phyloP scores from a whole-genome alignment of 148 eudicot species.

The Rhododendron ferrugineum region DNA sequence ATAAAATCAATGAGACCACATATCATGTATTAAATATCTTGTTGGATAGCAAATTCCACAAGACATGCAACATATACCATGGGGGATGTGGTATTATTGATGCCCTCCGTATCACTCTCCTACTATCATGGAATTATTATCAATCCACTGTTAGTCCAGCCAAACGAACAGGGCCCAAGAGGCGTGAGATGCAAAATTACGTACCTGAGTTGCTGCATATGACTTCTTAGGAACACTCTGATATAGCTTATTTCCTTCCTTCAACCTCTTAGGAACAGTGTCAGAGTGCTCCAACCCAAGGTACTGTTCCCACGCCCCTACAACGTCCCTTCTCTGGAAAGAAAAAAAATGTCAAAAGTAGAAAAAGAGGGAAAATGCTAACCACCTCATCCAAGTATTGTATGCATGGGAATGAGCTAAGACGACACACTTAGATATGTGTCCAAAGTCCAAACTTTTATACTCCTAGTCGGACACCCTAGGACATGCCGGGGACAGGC shows the following conservation, averaged over 20 bases:
- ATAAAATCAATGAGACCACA: not conserved
- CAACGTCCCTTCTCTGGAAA: constrained; percentile 60
- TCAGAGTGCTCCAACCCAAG: constrained; percentile 92
- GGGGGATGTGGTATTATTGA: not conserved
- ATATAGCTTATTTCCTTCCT: constrained; percentile 64
- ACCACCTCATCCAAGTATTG: not conserved
- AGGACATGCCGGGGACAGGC: not conserved
- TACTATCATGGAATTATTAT: not conserved
- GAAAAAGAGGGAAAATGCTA: not conserved
- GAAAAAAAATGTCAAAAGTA: not conserved
- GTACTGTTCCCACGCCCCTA: constrained; percentile 95
- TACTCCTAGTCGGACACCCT: not conserved
- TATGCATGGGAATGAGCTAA: not conserved
- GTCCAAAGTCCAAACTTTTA: not conserved
- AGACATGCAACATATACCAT: not conserved
- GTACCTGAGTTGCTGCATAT: not conserved
- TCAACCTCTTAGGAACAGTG: constrained; percentile 61
- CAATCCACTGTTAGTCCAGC: not conserved
- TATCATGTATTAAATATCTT: not conserved
- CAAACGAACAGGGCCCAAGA: not conserved
- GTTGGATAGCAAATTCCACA: not conserved
- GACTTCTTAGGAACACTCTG: not conserved
- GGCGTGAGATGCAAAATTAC: not conserved
- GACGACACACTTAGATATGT: not conserved
- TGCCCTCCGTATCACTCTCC: not conserved